Evolutionary conservation across 768 basidiomycete genomes (phyloP).

Genomic region (Porpolomopsis calyptriformis): DNA sequence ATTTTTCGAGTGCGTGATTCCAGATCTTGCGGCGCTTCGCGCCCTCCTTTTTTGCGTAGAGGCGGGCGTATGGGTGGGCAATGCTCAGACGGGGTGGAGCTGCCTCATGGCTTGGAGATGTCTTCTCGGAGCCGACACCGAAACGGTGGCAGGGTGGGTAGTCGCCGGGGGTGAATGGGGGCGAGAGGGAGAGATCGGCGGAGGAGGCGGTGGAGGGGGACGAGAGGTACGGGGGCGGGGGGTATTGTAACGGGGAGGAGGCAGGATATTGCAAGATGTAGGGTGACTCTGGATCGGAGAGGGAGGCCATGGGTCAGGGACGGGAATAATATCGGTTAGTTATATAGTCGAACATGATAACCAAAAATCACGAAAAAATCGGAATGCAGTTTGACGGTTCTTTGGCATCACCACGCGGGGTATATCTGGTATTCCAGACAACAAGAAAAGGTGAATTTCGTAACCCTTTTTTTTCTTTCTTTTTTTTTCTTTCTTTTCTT

Average conservation of each 20-base stretch:
- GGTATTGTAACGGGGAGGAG: not conserved
- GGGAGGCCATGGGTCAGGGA: not conserved
- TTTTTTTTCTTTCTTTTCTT: too few relatives aligned
- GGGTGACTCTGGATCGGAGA: not conserved
- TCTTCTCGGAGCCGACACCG: not conserved
- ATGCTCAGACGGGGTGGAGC: conserved; percentile 19
- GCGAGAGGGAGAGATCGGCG: not conserved
- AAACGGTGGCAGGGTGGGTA: too few relatives aligned
- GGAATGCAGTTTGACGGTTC: not conserved
- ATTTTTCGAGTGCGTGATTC: conserved; percentile 70
- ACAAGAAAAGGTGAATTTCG: too few relatives aligned
- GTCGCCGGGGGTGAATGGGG: not conserved
- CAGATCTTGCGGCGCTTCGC: conserved; percentile 65
- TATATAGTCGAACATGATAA: not conserved
- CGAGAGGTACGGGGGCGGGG: not conserved
- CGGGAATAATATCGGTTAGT: not conserved
- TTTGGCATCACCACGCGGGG: too few relatives aligned
- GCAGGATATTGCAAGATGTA: not conserved
- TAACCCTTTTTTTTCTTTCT: too few relatives aligned
- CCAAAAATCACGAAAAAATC: not conserved
- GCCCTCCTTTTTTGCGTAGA: conserved; percentile 52
- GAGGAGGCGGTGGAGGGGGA: not conserved
- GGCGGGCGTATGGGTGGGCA: conserved; percentile 58
- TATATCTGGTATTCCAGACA: too few relatives aligned
- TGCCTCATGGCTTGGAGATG: conserved; percentile 1